These are phyloP conservation scores for Agaricus subrufescens DNA, from an alignment of 768 basidiomycete genomes.

Conservation along the genomic window DNA sequence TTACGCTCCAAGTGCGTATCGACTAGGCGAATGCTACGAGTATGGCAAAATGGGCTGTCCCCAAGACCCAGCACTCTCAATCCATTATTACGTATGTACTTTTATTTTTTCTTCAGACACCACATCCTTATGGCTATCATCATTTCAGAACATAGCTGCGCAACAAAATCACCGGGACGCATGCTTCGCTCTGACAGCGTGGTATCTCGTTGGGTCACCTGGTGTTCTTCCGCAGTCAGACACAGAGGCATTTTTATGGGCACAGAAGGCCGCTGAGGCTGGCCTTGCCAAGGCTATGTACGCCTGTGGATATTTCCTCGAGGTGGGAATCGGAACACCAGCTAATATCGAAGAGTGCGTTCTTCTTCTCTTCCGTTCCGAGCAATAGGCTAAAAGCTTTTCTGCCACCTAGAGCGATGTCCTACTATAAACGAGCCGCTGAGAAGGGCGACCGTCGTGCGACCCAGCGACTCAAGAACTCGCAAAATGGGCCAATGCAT, in stretches of 20 bases:
- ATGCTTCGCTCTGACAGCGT: slow-evolving; percentile 96
- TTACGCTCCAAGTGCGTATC: slow-evolving; percentile 93
- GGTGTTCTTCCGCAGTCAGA: slow-evolving; percentile 98
- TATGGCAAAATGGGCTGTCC: slow-evolving; percentile 99
- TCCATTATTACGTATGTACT: slow-evolving; percentile 92
- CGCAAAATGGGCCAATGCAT: slow-evolving; percentile 47
- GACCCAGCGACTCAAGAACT: slow-evolving; percentile 69
- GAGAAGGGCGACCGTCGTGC: slow-evolving; percentile 95
- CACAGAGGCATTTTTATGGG: slow-evolving; percentile 97
- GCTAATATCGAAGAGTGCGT: slow-evolving; percentile 65
- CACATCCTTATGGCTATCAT: slow-evolving; percentile 8
- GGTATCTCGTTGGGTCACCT: slow-evolving; percentile 98
- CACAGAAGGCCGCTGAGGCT: slow-evolving; percentile 88
- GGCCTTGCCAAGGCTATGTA: slow-evolving; percentile 96
- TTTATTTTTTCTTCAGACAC: slow-evolving; percentile 2
- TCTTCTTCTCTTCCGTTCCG: slow-evolving; percentile 11
- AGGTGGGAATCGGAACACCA: slow-evolving; percentile 86
- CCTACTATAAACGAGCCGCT: slow-evolving; percentile 87
- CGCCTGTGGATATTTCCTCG: slow-evolving; percentile 95
- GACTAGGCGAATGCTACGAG: slow-evolving; percentile 97
- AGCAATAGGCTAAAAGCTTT: slow-evolving; percentile 7
- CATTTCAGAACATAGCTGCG: slow-evolving; percentile 85
- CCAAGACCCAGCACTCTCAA: slow-evolving; percentile 92
- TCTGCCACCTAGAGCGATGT: slow-evolving; percentile 46
- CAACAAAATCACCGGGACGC: slow-evolving; percentile 97